Evolutionary conservation across 768 basidiomycete species (phyloP), one percentile per base, ranked within the genome.

Genomic region (Pholiota conissans): DNA sequence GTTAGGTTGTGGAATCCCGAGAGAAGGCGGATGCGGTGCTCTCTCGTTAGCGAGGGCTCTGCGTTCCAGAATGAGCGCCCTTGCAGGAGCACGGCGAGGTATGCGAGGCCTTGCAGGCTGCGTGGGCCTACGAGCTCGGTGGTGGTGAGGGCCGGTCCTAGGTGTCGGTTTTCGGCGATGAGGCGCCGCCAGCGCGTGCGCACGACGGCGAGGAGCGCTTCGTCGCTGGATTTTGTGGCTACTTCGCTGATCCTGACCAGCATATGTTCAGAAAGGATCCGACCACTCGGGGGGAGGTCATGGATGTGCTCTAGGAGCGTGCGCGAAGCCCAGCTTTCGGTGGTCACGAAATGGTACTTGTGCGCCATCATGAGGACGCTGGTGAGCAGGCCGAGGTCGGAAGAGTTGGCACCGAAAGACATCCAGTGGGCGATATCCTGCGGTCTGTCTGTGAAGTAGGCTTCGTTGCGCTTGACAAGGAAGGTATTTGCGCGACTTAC

Each of bases 311-410:
- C 48, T 27, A n/a, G 8, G 1, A 56, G 34, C 68, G 76, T 76
- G 34, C 69, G 56, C 42, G 81, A 67, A 0, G 80, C 78, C 83
- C 83, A 84, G 24, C 56, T 64, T 66, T 84, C 82, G 45, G 78
- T 77, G 13, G 75, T 75, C 20, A 73, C 71, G 65, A 84, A 84
- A 49, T 82, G 78, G 64, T 84, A 84, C 56, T 84, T 84, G 70
- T 84, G 80, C 2, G 83, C 76, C 58, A 84, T 78, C 14, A 77
- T 77, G 20, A 80, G 76, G 54, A 82, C 78, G 56, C 77, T 72
- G 42, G 78, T 73, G 48, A 84, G 65, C 57, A 74, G 79, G 13
- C 72, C 64, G 55, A 73, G 73, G 58, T 78, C 76, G 30, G 73
- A 72, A 34, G 73, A 72, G 59, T 78, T 76, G 30, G 72, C 71